Evolutionary conservation across 2,329 filamentous ascomycete species (phyloP).

Genomic region (Talaromyces albobiverticillius): DNA sequence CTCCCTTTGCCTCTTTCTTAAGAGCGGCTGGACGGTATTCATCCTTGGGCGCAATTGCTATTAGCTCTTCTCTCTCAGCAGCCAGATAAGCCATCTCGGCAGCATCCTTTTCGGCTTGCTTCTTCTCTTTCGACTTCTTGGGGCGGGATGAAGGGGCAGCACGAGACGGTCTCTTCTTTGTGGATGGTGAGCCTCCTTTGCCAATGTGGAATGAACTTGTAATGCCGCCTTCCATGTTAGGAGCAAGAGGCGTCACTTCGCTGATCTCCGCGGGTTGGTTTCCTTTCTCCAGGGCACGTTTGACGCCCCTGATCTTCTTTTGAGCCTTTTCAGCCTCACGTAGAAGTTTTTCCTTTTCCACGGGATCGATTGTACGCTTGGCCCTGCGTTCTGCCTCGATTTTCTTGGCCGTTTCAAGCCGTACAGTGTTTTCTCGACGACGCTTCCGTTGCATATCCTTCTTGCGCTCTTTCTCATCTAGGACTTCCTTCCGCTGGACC

Average conservation of each 20-base stretch:
- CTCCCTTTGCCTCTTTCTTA: slow-evolving; percentile 42
- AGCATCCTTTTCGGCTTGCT: slow-evolving; percentile 67
- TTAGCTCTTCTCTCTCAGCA: slow-evolving; percentile 43
- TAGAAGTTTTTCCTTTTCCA: slow-evolving; percentile 75
- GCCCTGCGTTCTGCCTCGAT: slow-evolving; percentile 75
- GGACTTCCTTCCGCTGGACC: slow-evolving; percentile 84
- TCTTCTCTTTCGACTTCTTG: slow-evolving; percentile 81
- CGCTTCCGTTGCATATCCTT: slow-evolving; percentile 99
- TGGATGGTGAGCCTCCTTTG: slow-evolving; percentile 48
- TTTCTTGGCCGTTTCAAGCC: slow-evolving; percentile 81
- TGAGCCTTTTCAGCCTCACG: slow-evolving; percentile 85
- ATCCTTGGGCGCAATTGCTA: slow-evolving; percentile 57
- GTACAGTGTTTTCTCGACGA: slow-evolving; percentile 88
- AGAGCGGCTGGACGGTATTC: slow-evolving; percentile 45
- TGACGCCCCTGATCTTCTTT: slow-evolving; percentile 89
- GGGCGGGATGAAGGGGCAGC: slow-evolving; percentile 57
- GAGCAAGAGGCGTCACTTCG: slow-evolving; percentile 68
- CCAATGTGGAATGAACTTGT: slow-evolving; percentile 79
- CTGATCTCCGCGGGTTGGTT: slow-evolving; percentile 70
- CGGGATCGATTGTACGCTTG: slow-evolving; percentile 73
- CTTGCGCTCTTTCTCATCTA: slow-evolving; percentile 96
- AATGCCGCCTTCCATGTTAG: slow-evolving; percentile 78
- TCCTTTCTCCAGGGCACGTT: slow-evolving; percentile 80
- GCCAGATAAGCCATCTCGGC: slow-evolving; percentile 87
- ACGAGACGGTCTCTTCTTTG: slow-evolving; percentile 55